phyloP scores from a whole-genome alignment of 2,329 filamentous ascomycete genomes.

The Fusarium luffae region DNA sequence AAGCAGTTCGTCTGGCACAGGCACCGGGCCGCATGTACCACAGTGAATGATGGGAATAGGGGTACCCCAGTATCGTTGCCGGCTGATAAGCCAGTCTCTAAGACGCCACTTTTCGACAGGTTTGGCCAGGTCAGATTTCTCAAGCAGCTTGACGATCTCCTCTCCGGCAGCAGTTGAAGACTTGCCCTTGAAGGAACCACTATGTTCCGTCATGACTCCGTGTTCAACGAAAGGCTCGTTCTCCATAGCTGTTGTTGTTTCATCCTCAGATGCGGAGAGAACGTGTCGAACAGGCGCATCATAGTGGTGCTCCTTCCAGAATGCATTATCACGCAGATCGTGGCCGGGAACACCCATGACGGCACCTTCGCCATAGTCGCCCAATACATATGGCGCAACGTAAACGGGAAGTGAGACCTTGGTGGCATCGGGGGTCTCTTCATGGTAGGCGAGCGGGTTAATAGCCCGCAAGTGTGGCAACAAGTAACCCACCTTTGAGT shows the following conservation, averaged over 20 bases:
- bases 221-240: slow-evolving; percentile 70
- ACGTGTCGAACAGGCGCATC: slow-evolving; percentile 72
- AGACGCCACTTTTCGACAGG: slow-evolving; percentile 80
- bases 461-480: slow-evolving; percentile 70
- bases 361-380: slow-evolving; percentile 86
- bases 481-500: slow-evolving; percentile 74
- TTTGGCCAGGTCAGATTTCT: slow-evolving; percentile 67
- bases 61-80: slow-evolving; percentile 92
- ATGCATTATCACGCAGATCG: slow-evolving; percentile 80
- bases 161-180: slow-evolving; percentile 70
- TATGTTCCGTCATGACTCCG: slow-evolving; percentile 74
- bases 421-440: slow-evolving; percentile 60
- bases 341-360: slow-evolving; percentile 94
- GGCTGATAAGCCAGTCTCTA: slow-evolving; percentile 89
- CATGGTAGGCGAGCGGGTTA: slow-evolving; percentile 72
- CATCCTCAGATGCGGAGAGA: slow-evolving; percentile 63
- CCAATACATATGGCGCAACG: slow-evolving; percentile 85
- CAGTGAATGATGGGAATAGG: slow-evolving; percentile 93
- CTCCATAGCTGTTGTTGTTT: slow-evolving; percentile 55
- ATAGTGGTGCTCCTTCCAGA: slow-evolving; percentile 78
- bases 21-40: slow-evolving; percentile 77
- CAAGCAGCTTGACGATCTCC: slow-evolving; percentile 68
- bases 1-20: slow-evolving; percentile 79
- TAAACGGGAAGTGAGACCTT: slow-evolving; percentile 76
- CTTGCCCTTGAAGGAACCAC: slow-evolving; percentile 72